These are phyloP conservation scores for Beauveria bassiana DNA, from an alignment of 2,329 filamentous ascomycete genomes.

Conservation along the genomic window DNA sequence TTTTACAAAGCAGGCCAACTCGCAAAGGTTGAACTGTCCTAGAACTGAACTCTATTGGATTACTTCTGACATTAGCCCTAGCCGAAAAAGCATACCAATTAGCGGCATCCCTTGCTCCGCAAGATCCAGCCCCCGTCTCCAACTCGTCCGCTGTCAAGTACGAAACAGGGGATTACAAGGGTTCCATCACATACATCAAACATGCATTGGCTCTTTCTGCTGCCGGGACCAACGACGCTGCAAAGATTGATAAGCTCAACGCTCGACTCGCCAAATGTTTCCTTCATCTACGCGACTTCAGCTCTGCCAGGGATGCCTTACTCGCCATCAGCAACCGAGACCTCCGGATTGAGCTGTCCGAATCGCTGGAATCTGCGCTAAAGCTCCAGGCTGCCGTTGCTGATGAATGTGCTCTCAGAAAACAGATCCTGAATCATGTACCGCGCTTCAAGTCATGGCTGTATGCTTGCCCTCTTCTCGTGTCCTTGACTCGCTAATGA, in stretches of 20 bases:
- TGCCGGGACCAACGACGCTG: conserved; percentile 3
- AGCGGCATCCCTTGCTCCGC: background rate
- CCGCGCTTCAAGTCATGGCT: background rate
- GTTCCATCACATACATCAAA: conserved; percentile 13
- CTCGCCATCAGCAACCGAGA: conserved; percentile 1
- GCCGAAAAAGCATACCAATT: conserved; percentile 8
- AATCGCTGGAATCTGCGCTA: background rate
- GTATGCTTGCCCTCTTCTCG: background rate
- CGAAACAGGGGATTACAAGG: conserved; percentile 5
- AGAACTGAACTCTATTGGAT: too few relatives aligned
- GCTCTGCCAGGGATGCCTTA: conserved; percentile 10
- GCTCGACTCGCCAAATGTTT: conserved; percentile 17
- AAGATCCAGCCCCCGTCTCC: conserved; percentile 5
- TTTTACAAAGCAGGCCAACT: background rate
- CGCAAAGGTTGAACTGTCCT: background rate
- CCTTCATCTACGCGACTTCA: conserved; percentile 11
- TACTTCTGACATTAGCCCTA: background rate
- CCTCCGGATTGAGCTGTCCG: background rate
- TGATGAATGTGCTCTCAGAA: background rate
- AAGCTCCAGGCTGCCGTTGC: background rate
- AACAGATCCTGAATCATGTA: background rate
- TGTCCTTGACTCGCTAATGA: background rate
- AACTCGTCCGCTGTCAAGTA: conserved; percentile 8
- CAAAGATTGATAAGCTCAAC: conserved; percentile 12
- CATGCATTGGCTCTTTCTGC: conserved; percentile 11